Percentiles rank a stretch among this genome's conserved stretches.
Conservation (phyloP, 176 grass and related monocot species). For the Stipa capillata region DNA sequence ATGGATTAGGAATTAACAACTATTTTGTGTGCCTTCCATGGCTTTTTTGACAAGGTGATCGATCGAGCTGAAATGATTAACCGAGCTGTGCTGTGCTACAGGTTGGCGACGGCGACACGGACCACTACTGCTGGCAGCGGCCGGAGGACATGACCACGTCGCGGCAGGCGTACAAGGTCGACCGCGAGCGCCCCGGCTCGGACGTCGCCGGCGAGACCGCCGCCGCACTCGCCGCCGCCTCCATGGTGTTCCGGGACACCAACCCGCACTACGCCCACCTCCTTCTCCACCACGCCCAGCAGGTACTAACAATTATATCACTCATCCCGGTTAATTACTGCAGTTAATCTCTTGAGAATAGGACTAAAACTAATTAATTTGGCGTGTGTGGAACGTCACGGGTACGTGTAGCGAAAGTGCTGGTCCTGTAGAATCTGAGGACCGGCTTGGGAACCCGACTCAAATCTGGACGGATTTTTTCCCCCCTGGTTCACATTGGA, state of each 20-base stretch:
- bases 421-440: neutral
- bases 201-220: constrained; percentile 81
- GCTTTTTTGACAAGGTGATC: neutral
- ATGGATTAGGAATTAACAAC: neutral
- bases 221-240: constrained; percentile 65
- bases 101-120: no score
- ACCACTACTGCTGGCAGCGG: no score
- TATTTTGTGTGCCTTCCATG: no score
- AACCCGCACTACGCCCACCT: constrained; percentile 72
- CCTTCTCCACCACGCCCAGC: constrained; percentile 57
- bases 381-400: neutral
- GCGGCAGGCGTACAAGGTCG: constrained; percentile 87
- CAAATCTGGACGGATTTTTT: no score
- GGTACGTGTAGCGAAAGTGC: neutral
- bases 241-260: constrained; percentile 38
- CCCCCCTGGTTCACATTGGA: neutral
- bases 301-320: constrained; percentile 29
- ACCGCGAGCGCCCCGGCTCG: constrained; percentile 47
- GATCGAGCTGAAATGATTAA: neutral
- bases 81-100: no score
- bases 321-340: no score
- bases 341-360: no score
- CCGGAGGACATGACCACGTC: no score
- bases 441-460: no score
- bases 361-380: no score